Percentiles rank a stretch among this genome's conserved stretches.
These are phyloP conservation scores for Xenoacremonium recifei DNA, from an alignment of 2,329 filamentous ascomycete species.

Conservation along the genomic window DNA sequence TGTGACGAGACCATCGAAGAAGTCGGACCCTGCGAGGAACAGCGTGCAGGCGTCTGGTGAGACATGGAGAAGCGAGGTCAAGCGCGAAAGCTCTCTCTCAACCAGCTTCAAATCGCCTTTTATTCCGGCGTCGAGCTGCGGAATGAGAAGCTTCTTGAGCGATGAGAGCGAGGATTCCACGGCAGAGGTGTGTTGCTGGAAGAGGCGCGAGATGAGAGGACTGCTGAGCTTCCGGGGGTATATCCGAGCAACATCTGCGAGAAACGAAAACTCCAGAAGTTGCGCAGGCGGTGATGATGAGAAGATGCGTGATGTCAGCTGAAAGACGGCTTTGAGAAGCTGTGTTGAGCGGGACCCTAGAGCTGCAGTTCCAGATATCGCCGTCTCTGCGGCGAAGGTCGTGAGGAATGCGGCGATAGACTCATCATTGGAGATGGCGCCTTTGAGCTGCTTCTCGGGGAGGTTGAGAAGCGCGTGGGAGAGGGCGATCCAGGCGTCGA, in stretches of 20 bases:
- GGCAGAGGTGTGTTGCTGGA: constrained; percentile 45
- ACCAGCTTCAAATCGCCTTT: constrained; percentile 53
- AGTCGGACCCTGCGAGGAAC: constrained; percentile 83
- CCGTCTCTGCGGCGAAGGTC: constrained; percentile 63
- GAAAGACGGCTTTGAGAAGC: constrained; percentile 64
- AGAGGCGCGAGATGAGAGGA: constrained; percentile 49
- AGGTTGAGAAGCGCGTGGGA: constrained; percentile 63
- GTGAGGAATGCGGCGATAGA: constrained; percentile 63
- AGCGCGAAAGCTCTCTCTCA: constrained; percentile 52
- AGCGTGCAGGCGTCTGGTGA: constrained; percentile 58
- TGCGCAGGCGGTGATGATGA: constrained; percentile 38
- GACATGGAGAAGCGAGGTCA: constrained; percentile 64
- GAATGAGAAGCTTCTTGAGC: constrained; percentile 62
- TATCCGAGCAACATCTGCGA: constrained; percentile 65
- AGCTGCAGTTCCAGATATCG: constrained; percentile 30
- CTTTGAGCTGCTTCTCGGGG: constrained; percentile 53
- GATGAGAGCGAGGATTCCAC: constrained; percentile 56
- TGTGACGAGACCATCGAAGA: constrained; percentile 71
- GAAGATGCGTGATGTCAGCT: constrained; percentile 60
- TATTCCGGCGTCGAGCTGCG: constrained; percentile 60
- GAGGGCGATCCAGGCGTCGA: constrained; percentile 74
- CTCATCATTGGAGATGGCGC: constrained; percentile 51
- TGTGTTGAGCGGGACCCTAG: constrained; percentile 36
- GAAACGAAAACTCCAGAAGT: constrained; percentile 64
- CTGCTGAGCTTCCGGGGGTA: constrained; percentile 64